Evolutionary conservation across 805 yeast genomes (phyloP), one percentile per base, ranked within the genome.

Genomic region (Starmera quercuum): DNA sequence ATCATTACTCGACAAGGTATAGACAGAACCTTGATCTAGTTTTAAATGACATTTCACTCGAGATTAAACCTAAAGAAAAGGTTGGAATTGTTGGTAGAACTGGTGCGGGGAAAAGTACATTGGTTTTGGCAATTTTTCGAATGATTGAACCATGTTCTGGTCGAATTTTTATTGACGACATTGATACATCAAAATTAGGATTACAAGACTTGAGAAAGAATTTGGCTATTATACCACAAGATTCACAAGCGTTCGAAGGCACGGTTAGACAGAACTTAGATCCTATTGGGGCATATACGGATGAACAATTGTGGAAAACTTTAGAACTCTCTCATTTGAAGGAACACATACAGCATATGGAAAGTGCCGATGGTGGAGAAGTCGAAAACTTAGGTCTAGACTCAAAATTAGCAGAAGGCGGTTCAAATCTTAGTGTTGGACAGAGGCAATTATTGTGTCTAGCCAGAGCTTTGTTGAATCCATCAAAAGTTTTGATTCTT

Each of bases 11-110:
- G n/a, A 78, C 96, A 5, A 71, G 84, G 38, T 90, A 90, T 53
- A 76, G 96, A 56, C 74, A 78, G 11, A 87, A 80, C 38, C 67
- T 90, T 42, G 95, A 84, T 32, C 69, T 83, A 14, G 92, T 85
- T 4, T 65, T 90, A 58, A 82, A 78, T 47, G 64, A 78, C 37
- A 72, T 90, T 46, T 68, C 63, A 37, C 51, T 90, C 17, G 60
- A 70, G 10, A 75, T 90, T 46, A 68, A 75, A 31, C 75, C 88
- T 2, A 64, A 72, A 37, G 97, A 90, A 54, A 90, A 90, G 57
- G 68, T 88, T 51, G 97, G 97, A 41, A 87, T 88, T 58, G 97
- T 90, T 36, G 97, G 97, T 18, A 73, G 97, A 54, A 88, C 97
- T 0, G 97, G 97, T 42, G 97, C 97, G 3, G 97, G 97, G 43